Evolutionary conservation across 495 filamentous ascomycete genomes (phyloP).

Genomic region (Aspergillus heteromorphus): DNA sequence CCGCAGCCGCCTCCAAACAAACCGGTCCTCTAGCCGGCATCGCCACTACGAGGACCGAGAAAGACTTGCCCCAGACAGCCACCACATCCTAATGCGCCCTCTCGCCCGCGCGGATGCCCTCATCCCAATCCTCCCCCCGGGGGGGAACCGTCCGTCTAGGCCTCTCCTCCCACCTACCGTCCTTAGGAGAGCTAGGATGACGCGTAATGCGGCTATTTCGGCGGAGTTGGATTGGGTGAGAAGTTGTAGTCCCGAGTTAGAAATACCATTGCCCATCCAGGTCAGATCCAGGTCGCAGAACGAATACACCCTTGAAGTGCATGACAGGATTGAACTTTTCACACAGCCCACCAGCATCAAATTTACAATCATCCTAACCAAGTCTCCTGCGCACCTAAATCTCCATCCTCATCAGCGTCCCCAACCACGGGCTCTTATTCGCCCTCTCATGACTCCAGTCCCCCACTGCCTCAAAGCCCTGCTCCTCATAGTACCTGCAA

Average conservation of each 20-base stretch:
- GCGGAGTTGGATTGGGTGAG: slow-evolving; percentile 23
- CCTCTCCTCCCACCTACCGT: no score
- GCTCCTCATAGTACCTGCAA: background rate
- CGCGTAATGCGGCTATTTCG: slow-evolving; percentile 35
- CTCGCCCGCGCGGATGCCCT: slow-evolving; percentile 44
- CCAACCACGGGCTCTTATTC: background rate
- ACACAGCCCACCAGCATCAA: no score
- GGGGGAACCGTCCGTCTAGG: slow-evolving; percentile 44
- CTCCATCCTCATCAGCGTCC: background rate
- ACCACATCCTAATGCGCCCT: slow-evolving; percentile 38
- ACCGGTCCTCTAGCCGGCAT: slow-evolving; percentile 37
- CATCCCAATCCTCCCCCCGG: slow-evolving; percentile 49
- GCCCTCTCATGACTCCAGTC: background rate
- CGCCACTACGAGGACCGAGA: no score
- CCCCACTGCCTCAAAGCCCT: background rate
- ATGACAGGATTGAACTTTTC: no score
- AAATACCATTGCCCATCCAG: no score
- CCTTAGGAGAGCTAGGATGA: no score
- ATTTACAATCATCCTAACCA: no score
- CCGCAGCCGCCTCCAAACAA: slow-evolving; percentile 1
- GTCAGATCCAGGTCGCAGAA: no score
- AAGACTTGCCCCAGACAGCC: slow-evolving; percentile 39
- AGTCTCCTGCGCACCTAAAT: no score
- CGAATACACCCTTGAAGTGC: no score
- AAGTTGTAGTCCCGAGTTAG: no score